These are phyloP conservation scores for Mycocentrospora acerina DNA, from an alignment of 2,329 filamentous ascomycete genomes.

Conservation along the genomic window DNA sequence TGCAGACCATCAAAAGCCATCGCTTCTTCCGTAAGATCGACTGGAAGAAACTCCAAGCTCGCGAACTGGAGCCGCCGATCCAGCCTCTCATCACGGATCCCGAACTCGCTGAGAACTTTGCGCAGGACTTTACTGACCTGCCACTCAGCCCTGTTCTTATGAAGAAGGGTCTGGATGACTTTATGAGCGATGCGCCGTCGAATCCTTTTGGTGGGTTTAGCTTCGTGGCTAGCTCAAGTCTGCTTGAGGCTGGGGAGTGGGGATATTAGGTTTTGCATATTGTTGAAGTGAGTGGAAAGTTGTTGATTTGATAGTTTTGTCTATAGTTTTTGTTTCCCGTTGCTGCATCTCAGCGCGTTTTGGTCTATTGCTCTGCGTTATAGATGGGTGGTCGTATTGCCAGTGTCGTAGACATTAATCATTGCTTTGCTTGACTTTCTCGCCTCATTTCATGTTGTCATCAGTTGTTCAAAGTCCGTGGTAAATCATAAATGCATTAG, in stretches of 20 bases:
- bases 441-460: too few species aligned
- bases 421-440: too few species aligned
- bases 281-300: too few species aligned
- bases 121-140: conserved; percentile 84
- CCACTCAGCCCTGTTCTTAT: conserved; percentile 70
- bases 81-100: conserved; percentile 93
- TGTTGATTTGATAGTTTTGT: too few species aligned
- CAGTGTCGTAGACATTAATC: too few species aligned
- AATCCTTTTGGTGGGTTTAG: conserved; percentile 58
- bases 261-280: conserved; percentile 21
- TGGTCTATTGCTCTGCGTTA: too few species aligned
- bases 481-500: too few species aligned
- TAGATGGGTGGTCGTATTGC: too few species aligned
- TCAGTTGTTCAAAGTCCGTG: too few species aligned
- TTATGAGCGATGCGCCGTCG: conserved; percentile 33
- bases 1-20: conserved; percentile 83
- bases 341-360: too few species aligned
- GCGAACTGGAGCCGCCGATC: conserved; percentile 86
- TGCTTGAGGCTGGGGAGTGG: conserved; percentile 45
- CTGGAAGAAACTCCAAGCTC: conserved; percentile 81
- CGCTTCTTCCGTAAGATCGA: conserved; percentile 97
- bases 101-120: conserved; percentile 94
- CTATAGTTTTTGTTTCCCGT: too few species aligned
- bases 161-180: conserved; percentile 28
- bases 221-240: conserved; percentile 54